Evolutionary conservation across 2,329 filamentous ascomycete species (phyloP).

Genomic region (Acrodontium crateriforme): DNA sequence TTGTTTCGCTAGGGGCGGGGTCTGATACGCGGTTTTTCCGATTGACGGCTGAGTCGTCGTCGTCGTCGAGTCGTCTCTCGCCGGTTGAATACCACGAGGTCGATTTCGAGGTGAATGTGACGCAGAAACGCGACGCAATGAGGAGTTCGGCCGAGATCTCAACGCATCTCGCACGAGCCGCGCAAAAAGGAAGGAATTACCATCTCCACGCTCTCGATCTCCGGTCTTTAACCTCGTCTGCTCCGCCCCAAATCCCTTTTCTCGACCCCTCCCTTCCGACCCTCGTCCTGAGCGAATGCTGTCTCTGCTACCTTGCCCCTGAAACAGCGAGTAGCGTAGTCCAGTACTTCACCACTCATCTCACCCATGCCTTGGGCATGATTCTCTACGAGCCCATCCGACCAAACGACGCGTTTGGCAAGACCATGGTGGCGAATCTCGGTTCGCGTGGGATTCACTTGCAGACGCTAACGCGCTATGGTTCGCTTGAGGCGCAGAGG

Average conservation of each 20-base stretch:
- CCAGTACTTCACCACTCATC: constrained; percentile 23
- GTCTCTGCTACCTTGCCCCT: constrained; percentile 72
- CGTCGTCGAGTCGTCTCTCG: constrained; percentile 26
- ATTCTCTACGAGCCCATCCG: constrained; percentile 82
- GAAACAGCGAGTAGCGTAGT: constrained; percentile 40
- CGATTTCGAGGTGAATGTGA: constrained; percentile 62
- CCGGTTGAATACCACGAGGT: constrained; percentile 63
- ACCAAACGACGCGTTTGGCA: constrained; percentile 73
- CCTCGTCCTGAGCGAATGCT: constrained; percentile 85
- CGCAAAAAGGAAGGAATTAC: constrained; percentile 28
- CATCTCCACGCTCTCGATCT: constrained; percentile 52
- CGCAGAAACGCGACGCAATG: constrained; percentile 14
- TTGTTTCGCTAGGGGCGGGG: constrained; percentile 83
- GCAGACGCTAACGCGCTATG: constrained; percentile 66
- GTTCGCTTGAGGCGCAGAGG: constrained; percentile 53
- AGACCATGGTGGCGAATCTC: constrained; percentile 84
- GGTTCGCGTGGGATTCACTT: constrained; percentile 68
- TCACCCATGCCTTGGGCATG: constrained; percentile 40
- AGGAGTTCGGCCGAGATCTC: constrained; percentile 12
- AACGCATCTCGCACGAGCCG: constrained; percentile 7
- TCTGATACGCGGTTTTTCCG: constrained; percentile 84
- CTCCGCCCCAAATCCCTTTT: constrained; percentile 22
- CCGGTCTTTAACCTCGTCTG: constrained; percentile 37
- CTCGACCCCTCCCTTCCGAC: constrained; percentile 54
- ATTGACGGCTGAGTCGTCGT: neutral